A percentile compares a stretch with the other conserved stretches of the same genome.
Conservation (phyloP, 2,329 filamentous ascomycete species). For the Pseudohalonectria lignicola region DNA sequence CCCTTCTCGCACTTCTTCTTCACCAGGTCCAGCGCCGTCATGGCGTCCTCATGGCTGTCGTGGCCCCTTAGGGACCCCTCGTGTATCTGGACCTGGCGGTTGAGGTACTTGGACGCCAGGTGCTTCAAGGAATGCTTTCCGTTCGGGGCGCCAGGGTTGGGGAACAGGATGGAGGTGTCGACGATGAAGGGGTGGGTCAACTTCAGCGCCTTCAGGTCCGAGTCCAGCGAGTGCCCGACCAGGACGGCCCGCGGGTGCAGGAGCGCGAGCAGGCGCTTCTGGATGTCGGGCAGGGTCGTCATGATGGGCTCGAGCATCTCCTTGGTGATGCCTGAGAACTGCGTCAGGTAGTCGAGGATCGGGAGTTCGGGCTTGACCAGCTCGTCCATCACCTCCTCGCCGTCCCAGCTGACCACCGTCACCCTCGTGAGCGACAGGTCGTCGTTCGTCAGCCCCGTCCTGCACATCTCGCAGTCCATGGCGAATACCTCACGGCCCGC, state of each 20-base stretch:
- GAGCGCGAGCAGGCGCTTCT: constrained; percentile 61
- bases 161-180: constrained; percentile 83
- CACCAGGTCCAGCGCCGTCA: constrained; percentile 81
- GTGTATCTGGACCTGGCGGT: constrained; percentile 77
- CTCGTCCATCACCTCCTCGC: constrained; percentile 72
- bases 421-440: constrained; percentile 80
- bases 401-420: constrained; percentile 79
- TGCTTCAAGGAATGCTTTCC: constrained; percentile 87
- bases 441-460: constrained; percentile 56
- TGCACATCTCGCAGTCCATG: constrained; percentile 96
- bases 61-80: constrained; percentile 59
- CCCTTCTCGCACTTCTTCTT: constrained; percentile 96
- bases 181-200: constrained; percentile 88
- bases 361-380: constrained; percentile 81
- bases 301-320: constrained; percentile 74
- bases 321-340: constrained; percentile 84
- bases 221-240: constrained; percentile 71
- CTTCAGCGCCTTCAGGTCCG: constrained; percentile 72
- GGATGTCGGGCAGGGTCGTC: constrained; percentile 75
- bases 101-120: constrained; percentile 75
- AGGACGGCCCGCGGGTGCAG: constrained; percentile 64
- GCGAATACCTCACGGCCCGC: constrained; percentile 70
- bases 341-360: constrained; percentile 89
- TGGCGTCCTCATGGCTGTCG: constrained; percentile 86
- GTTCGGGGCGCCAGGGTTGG: constrained; percentile 80